These are phyloP conservation scores for Pyracantha coccinea DNA, from an alignment of 331 rosid species.

Conservation along the genomic window DNA sequence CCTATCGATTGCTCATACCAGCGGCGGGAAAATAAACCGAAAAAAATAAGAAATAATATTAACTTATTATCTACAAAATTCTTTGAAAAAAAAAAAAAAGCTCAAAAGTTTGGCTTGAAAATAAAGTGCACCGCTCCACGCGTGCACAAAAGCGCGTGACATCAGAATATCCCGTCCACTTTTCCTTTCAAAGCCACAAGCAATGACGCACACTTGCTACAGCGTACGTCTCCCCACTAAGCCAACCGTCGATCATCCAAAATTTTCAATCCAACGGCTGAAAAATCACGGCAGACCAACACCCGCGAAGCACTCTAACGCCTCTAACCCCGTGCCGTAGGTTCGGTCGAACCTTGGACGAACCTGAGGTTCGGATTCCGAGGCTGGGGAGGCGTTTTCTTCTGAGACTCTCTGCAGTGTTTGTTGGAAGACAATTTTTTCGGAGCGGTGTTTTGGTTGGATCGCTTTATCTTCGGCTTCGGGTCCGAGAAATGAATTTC, in stretches of 20 bases:
- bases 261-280: not conserved
- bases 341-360: not conserved
- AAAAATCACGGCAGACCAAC: not conserved
- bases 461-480: conserved; percentile 43
- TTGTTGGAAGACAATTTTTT: conserved; percentile 15
- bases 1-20: conserved; percentile 3
- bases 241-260: conserved; percentile 2
- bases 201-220: not conserved
- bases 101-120: not conserved
- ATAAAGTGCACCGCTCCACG: conserved; percentile 13
- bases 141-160: conserved; percentile 25
- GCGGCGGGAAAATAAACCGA: conserved; percentile 20
- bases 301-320: not conserved
- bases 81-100: no score
- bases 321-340: not conserved
- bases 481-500: conserved; percentile 28
- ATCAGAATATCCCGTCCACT: conserved; percentile 17
- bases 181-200: conserved; percentile 1
- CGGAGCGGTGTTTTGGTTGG: conserved; percentile 21
- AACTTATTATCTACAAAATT: not conserved
- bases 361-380: conserved; percentile 12
- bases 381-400: conserved; percentile 22
- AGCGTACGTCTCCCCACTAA: not conserved
- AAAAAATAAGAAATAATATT: not conserved
- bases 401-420: not conserved